Evolutionary conservation across 2,329 filamentous ascomycete genomes (phyloP), one percentile per base, ranked within the genome.

Genomic region (Aureobasidium sp.): DNA sequence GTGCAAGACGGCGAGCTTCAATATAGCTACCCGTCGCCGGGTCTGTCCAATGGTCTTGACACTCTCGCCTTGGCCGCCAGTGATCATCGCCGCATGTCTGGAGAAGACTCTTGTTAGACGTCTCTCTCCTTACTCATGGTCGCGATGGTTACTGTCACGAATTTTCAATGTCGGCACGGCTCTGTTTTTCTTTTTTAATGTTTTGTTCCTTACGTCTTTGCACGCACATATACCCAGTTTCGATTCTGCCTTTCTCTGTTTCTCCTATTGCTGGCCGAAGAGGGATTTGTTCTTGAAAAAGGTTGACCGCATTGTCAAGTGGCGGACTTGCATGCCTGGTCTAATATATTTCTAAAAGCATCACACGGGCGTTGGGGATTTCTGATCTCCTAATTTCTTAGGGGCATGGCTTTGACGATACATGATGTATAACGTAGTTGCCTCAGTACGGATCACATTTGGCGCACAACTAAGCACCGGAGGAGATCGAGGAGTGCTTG

Each of bases 21-120:
- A 64, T 70, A 62, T 55, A 64, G 58, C 47, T 74, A 74, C 53
- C 72, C 72, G 27, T 73, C 71, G n/a, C 72, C 72, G 25, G 72
- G 72, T 25, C 63, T 74, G 14, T 73, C 71, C 34, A 73, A 74
- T 42, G 72, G 72, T 9, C 67, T 74, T n/a, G 72, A 74, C 66
- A 73, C 70, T 52, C 68, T 74, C 45, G 72, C 72, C 6, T 65
- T 74, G 51, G 72, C 72, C 15, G 72, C 72, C 20, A 70, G 71
- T 44, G 72, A 73, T 62, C 70, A 73, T 55, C 68, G 71, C 37
- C 63, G 65, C 36, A 64, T 71, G 59, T 70, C 70, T 12, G 67
- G 68, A 17, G 72, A 73, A 65, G 70, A 73, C 64, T 65, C 66
- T 14, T 60, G 47, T 22, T 63, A 52, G 39, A 53, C 7, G 37